These are phyloP conservation scores for Leptographium lundbergii DNA, from an alignment of 2,329 filamentous ascomycete genomes.

Conservation along the genomic window DNA sequence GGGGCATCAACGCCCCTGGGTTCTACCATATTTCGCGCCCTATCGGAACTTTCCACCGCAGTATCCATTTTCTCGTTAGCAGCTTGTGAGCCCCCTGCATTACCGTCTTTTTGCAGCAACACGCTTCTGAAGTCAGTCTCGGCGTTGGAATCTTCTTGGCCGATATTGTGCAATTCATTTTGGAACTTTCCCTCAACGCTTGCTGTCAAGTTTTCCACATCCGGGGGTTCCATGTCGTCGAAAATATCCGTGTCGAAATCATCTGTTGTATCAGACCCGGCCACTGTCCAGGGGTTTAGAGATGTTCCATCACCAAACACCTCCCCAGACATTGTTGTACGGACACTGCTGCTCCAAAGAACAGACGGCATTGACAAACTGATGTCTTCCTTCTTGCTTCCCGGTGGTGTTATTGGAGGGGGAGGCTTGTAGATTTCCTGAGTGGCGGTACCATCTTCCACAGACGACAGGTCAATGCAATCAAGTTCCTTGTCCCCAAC, in stretches of 20 bases:
- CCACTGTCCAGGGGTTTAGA: conserved; percentile 2
- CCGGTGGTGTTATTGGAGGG: not conserved
- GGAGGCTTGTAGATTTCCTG: not conserved
- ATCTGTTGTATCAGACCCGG: conserved; percentile 1
- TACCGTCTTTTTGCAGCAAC: not conserved
- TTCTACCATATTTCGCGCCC: not conserved
- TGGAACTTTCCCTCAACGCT: not conserved
- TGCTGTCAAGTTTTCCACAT: not conserved
- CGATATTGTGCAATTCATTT: not conserved
- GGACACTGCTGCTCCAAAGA: not conserved
- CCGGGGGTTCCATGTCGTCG: conserved; percentile 7
- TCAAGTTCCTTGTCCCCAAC: conserved; percentile 4
- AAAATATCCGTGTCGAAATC: conserved; percentile 11
- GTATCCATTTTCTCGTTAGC: not conserved
- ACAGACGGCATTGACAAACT: not conserved
- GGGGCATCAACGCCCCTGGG: not conserved
- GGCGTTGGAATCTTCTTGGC: not conserved
- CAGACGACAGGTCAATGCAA: conserved; percentile 8
- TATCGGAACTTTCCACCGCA: not conserved
- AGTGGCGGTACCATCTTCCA: not conserved
- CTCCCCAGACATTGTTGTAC: not conserved
- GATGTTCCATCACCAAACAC: conserved; percentile 1
- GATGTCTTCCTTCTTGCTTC: not conserved
- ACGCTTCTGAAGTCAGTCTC: not conserved
- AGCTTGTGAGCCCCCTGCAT: no score